These are phyloP conservation scores for Pilatotrama ljubarskyi DNA, from an alignment of 768 basidiomycete species.

Conservation along the genomic window DNA sequence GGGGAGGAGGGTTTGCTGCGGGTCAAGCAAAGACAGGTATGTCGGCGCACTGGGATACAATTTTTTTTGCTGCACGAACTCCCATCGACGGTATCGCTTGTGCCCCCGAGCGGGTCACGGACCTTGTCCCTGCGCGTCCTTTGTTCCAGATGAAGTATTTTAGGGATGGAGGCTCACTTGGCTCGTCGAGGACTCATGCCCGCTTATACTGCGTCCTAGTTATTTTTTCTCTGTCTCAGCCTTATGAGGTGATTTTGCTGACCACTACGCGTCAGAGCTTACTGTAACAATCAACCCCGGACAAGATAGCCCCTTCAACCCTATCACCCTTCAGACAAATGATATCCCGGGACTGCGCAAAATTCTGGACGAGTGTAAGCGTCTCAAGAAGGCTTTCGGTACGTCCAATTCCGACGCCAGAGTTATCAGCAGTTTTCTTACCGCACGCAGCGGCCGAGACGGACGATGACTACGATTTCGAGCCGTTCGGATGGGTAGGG, in stretches of 20 bases:
- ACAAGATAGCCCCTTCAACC: slow-evolving; percentile 33
- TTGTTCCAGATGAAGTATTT: no score
- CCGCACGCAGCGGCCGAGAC: slow-evolving; percentile 6
- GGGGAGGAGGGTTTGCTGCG: slow-evolving; percentile 24
- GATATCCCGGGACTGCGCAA: slow-evolving; percentile 48
- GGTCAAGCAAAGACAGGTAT: slow-evolving; percentile 45
- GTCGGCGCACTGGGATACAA: no score
- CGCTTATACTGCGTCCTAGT: not conserved
- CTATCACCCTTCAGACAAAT: slow-evolving; percentile 47
- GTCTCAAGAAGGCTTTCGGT: slow-evolving; percentile 55
- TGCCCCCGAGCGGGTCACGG: no score
- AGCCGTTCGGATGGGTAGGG: slow-evolving; percentile 47
- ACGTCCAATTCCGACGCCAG: not conserved
- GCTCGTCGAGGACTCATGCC: not conserved
- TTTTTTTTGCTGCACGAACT: no score
- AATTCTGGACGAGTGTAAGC: slow-evolving; percentile 57
- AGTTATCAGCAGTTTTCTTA: not conserved
- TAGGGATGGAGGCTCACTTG: not conserved
- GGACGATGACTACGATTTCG: slow-evolving; percentile 23
- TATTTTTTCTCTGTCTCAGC: no score
- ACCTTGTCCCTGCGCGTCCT: no score
- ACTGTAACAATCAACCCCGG: slow-evolving; percentile 53
- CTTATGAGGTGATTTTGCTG: not conserved
- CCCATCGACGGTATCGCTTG: no score
- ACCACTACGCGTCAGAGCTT: no score